Conservation (phyloP, 495 filamentous ascomycete species). For the Letharia columbiana region DNA sequence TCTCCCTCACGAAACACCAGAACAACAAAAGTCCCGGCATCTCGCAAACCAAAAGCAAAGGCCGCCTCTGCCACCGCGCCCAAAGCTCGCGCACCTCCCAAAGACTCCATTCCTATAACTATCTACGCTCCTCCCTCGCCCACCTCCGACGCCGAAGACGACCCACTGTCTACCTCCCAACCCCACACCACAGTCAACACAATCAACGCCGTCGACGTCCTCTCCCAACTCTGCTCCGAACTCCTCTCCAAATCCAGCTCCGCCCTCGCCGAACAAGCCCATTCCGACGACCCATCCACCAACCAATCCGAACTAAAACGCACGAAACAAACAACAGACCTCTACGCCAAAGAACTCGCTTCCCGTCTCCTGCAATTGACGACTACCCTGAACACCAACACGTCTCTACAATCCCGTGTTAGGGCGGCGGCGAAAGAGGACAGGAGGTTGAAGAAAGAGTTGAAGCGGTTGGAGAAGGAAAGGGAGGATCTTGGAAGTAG, state of each 20-base stretch:
- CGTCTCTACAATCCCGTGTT: neutral
- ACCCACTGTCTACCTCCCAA: slow-evolving; percentile 28
- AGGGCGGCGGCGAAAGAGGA: slow-evolving; percentile 12
- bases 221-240: slow-evolving; percentile 20
- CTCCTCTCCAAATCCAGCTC: slow-evolving; percentile 13
- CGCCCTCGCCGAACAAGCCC: neutral
- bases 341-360: slow-evolving; percentile 59
- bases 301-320: slow-evolving; percentile 45
- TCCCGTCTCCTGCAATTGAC: slow-evolving; percentile 32
- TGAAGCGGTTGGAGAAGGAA: slow-evolving; percentile 15
- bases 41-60: neutral
- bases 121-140: slow-evolving; percentile 17
- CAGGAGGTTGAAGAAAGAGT: slow-evolving; percentile 16
- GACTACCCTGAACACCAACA: slow-evolving; percentile 11
- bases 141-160: slow-evolving; percentile 33
- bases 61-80: neutral
- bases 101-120: slow-evolving; percentile 19
- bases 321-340: slow-evolving; percentile 56
- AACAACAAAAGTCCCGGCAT: neutral
- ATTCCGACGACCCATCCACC: slow-evolving; percentile 16
- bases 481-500: slow-evolving; percentile 8
- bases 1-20: neutral
- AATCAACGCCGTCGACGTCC: slow-evolving; percentile 13
- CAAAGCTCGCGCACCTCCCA: neutral
- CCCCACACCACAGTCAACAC: slow-evolving; percentile 8